Base-by-base conservation (phyloP, 1,284 basidiomycete genomes). In the Ustanciosporium gigantosporum region DNA sequence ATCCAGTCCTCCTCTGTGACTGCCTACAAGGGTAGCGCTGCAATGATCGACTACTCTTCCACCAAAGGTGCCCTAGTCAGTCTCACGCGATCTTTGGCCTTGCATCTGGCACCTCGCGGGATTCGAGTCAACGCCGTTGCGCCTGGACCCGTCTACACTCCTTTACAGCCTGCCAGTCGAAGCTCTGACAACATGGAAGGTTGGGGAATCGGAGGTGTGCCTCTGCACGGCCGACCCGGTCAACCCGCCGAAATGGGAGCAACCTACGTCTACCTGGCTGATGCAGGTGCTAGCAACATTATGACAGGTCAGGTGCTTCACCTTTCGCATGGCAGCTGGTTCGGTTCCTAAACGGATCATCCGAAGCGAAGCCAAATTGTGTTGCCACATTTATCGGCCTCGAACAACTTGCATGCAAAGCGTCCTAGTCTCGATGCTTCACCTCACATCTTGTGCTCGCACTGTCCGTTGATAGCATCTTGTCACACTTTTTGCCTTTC, bases 1-100 rank as follows among this genome's bases (percentile, higher is more conserved):
- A 85, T 87, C 80, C 86, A 86, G 76, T 84, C 84, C 7, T 81
- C 84, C 5, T 84, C 82, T 9, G 85, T 87, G 22, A 84, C 84
- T 0, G 84, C 84, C 3, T 85, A 84, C 78, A 82, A 82, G 53
- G 80, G 80, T 9, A 46, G 40, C 11, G 45, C 46, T 0, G 66
- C 49, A 37, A 80, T 80, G 80, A 78, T 85, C 31, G 85, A 87
- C 75, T 86, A 84, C 57, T 48, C 65, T 19, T 64, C 73, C 11
- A 72, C 85, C 5, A 86, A 87, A 75, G 73, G 76, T 17, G 78
- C 76, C 8, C 71, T 79, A 81, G 23, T 80, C 31, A 41, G 59
- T 3, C 86, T 85, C 71, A 85, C 82, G 5, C 81, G 84, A 24
- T 81, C 82, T 14, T 78, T 86, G 37, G 82, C 84, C 0, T 59